These are phyloP conservation scores for Mrakiaceae sp. DNA, from an alignment of 1,284 basidiomycete genomes.

Conservation along the genomic window DNA sequence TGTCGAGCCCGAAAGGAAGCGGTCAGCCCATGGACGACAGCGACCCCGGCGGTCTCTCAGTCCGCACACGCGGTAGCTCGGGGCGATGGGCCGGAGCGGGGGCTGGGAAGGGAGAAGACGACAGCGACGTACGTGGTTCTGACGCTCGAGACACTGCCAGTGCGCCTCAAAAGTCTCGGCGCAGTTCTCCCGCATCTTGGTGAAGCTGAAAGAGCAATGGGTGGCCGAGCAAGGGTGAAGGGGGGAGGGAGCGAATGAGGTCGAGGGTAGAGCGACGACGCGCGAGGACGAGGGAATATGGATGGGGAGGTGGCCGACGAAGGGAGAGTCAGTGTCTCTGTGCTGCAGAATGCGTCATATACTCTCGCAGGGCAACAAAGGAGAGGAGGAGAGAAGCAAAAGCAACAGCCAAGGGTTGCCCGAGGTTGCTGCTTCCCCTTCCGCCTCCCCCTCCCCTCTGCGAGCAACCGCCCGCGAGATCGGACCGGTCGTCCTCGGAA, in stretches of 20 bases:
- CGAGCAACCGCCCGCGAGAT: background rate
- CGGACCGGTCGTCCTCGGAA: background rate
- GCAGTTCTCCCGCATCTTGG: constrained; percentile 88
- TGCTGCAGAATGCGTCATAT: too few species aligned
- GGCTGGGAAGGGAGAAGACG: constrained; percentile 18
- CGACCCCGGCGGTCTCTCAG: too few species aligned
- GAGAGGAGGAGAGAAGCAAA: background rate
- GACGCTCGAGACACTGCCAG: constrained; percentile 87
- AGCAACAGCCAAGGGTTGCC: background rate
- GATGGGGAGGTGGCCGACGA: too few species aligned
- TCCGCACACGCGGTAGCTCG: background rate
- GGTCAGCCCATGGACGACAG: background rate
- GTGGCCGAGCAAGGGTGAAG: background rate
- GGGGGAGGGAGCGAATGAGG: too few species aligned
- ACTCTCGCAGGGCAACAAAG: too few species aligned
- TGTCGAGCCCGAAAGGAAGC: constrained; percentile 30
- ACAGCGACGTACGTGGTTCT: constrained; percentile 68
- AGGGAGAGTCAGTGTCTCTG: too few species aligned
- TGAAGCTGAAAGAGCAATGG: constrained; percentile 48
- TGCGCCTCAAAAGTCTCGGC: constrained; percentile 79
- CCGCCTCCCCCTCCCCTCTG: background rate
- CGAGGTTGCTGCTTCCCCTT: background rate
- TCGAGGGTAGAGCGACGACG: too few species aligned
- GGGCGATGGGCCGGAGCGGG: constrained; percentile 6
- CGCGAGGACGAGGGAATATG: too few species aligned